Evolutionary conservation across 2,329 filamentous ascomycete genomes (phyloP).

Genomic region (Neocucurbitaria cava): DNA sequence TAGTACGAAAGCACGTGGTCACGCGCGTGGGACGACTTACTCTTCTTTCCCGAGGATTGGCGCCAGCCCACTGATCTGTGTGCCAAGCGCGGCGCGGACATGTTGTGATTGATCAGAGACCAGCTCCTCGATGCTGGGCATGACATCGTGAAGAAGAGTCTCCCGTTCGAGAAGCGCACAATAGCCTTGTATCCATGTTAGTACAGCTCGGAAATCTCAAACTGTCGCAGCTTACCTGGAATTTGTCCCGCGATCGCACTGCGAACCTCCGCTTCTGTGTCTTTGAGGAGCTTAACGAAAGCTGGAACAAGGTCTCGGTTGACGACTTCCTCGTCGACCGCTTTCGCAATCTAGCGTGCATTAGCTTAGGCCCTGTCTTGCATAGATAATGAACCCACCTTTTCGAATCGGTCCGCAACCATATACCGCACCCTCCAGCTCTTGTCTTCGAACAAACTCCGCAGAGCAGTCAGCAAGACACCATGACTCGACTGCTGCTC

Average conservation of each 20-base stretch:
- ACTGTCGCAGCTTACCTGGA: slow-evolving; percentile 63
- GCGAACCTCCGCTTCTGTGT: slow-evolving; percentile 96
- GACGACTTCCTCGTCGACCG: slow-evolving; percentile 96
- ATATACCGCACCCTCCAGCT: slow-evolving; percentile 99
- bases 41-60: slow-evolving; percentile 98
- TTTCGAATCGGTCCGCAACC: slow-evolving; percentile 98
- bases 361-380: slow-evolving; percentile 34
- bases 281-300: slow-evolving; percentile 97
- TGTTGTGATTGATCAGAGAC: slow-evolving; percentile 97
- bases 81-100: slow-evolving; percentile 92
- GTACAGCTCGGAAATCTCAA: slow-evolving; percentile 15
- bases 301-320: slow-evolving; percentile 92
- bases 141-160: slow-evolving; percentile 91
- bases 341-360: slow-evolving; percentile 82
- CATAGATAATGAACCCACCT: slow-evolving; percentile 62
- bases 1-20: slow-evolving; percentile 30
- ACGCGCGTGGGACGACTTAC: slow-evolving; percentile 60
- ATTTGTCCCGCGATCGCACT: slow-evolving; percentile 98
- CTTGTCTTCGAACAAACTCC: slow-evolving; percentile 97
- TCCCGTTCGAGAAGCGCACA: slow-evolving; percentile 87
- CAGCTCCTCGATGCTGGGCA: slow-evolving; percentile 94
- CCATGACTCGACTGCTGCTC: slow-evolving; percentile 97
- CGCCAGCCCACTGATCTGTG: slow-evolving; percentile 94
- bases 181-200: slow-evolving; percentile 71
- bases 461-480: slow-evolving; percentile 85